These are phyloP conservation scores for Pseudohalonectria lignicola DNA, from an alignment of 2,329 filamentous ascomycete genomes.

Conservation along the genomic window DNA sequence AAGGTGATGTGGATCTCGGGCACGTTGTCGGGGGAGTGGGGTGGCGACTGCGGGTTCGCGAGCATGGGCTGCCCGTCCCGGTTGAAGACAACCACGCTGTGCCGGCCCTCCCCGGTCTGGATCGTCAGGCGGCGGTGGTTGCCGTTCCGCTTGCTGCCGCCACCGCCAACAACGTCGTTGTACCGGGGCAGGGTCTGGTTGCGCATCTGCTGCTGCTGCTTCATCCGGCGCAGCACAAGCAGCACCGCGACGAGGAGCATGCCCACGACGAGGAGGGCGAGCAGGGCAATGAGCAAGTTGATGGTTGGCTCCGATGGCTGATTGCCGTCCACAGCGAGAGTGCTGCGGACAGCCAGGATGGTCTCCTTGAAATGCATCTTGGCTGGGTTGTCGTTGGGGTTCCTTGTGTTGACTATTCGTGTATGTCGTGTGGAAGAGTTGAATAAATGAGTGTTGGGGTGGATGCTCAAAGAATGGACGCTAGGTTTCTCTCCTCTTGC, in stretches of 20 bases:
- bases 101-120: constrained; percentile 42
- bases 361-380: constrained; percentile 26
- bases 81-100: constrained; percentile 67
- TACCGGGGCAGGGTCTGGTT: constrained; percentile 55
- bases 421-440: no score
- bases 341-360: constrained; percentile 31
- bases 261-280: constrained; percentile 66
- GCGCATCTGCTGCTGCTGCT: constrained; percentile 31
- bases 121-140: constrained; percentile 47
- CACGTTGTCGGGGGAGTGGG: constrained; percentile 69
- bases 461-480: not conserved
- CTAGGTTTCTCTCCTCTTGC: not conserved
- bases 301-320: constrained; percentile 46
- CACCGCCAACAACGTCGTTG: constrained; percentile 24
- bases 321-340: constrained; percentile 22
- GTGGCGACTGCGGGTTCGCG: constrained; percentile 62
- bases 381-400: not conserved
- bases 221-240: constrained; percentile 59
- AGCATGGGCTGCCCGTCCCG: constrained; percentile 69
- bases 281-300: constrained; percentile 67
- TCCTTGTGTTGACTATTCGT: not conserved
- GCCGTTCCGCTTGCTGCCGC: constrained; percentile 37
- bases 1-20: constrained; percentile 98
- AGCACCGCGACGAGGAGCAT: constrained; percentile 58
- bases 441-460: constrained; percentile 52